Conservation (phyloP, 176 grass and related monocot genomes). For the sorghum (Sorghum bicolor) region DNA sequence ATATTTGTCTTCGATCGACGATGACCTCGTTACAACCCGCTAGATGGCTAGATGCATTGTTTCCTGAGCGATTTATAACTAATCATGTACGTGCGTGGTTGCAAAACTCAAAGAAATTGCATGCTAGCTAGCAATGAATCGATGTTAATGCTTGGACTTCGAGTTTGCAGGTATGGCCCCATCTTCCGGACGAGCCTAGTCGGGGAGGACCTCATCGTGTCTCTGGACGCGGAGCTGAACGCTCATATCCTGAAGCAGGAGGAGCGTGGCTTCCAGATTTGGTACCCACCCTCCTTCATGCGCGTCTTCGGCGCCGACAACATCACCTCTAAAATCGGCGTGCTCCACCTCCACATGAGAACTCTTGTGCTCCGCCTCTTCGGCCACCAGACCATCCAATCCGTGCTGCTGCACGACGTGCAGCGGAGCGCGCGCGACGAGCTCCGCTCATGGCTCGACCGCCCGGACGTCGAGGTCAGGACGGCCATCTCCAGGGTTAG, state of each 20-base stretch:
- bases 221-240: constrained; percentile 34
- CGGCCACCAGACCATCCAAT: constrained; percentile 32
- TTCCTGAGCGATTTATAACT: no score
- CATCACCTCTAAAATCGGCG: constrained; percentile 16
- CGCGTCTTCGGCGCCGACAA: constrained; percentile 42
- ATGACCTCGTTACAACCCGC: no score
- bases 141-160: no score
- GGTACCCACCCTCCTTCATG: constrained; percentile 54
- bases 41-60: no score
- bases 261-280: constrained; percentile 48
- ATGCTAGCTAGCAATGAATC: no score
- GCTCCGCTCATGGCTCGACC: constrained; percentile 37
- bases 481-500: constrained; percentile 37
- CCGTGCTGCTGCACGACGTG: constrained; percentile 29
- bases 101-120: no score
- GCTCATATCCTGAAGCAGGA: constrained; percentile 44
- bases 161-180: constrained; percentile 46
- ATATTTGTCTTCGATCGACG: no score
- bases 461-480: constrained; percentile 36
- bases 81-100: no score
- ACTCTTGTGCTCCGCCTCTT: constrained; percentile 39
- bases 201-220: constrained; percentile 37
- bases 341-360: constrained; percentile 47
- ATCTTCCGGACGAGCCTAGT: constrained; percentile 56
- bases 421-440: neutral